Percentiles rank a stretch among this genome's conserved stretches.
phyloP scores from a whole-genome alignment of 208 protist species.

The Herpetomonas tarakana region DNA sequence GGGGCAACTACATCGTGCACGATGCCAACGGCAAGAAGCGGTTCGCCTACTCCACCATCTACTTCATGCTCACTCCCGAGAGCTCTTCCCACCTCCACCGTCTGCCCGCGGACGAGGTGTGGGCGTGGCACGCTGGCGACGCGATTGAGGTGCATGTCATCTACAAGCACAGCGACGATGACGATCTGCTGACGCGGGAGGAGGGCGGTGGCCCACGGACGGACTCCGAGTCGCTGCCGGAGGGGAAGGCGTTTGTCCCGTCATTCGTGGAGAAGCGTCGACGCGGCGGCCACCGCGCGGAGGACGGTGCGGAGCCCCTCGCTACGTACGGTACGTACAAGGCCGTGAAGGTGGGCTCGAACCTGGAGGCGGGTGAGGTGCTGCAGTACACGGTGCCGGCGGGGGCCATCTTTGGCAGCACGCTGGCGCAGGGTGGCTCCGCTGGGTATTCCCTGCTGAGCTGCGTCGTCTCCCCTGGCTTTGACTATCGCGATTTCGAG shows the following conservation, averaged over 20 bases:
- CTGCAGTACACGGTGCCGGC: slow-evolving; percentile 51
- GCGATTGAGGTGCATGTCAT: slow-evolving; percentile 42
- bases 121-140: slow-evolving; percentile 39
- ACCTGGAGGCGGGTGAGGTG: slow-evolving; percentile 26
- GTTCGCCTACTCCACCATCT: slow-evolving; percentile 41
- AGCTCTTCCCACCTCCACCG: slow-evolving; percentile 59
- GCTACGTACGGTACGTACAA: too few species aligned
- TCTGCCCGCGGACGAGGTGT: slow-evolving; percentile 46
- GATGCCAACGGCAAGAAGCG: slow-evolving; percentile 19
- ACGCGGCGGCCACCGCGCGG: background rate
- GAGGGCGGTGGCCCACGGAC: background rate
- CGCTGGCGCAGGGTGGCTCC: slow-evolving; percentile 13
- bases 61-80: slow-evolving; percentile 41
- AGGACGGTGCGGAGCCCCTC: slow-evolving; percentile 21
- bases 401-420: slow-evolving; percentile 44
- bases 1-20: slow-evolving; percentile 17
- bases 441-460: slow-evolving; percentile 43
- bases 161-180: slow-evolving; percentile 20
- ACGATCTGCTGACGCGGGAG: slow-evolving; percentile 12
- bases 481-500: slow-evolving; percentile 44
- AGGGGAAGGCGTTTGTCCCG: slow-evolving; percentile 2
- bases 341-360: slow-evolving; percentile 17
- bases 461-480: slow-evolving; percentile 45
- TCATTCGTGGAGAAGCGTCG: background rate
- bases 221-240: background rate